A percentile compares a stretch with the other conserved stretches of the same genome.
Conservation (phyloP, 192 early-diverging fungal species). For the Lobulomyces angularis region DNA sequence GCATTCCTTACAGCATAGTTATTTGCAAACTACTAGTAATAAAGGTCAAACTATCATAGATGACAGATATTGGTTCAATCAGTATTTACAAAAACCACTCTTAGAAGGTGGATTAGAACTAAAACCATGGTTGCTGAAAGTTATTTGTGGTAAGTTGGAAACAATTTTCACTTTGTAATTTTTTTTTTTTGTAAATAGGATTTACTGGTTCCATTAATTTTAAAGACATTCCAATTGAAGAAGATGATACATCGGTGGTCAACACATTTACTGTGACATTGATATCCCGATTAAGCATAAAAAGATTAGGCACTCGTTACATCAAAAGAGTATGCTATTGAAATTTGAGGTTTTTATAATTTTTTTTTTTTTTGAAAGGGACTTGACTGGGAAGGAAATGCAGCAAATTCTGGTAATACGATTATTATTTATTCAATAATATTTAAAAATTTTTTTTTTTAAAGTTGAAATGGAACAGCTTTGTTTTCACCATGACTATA, state of each 20-base stretch:
- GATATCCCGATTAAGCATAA: constrained; percentile 30
- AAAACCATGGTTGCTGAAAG: constrained; percentile 8
- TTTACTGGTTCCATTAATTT: constrained; percentile 35
- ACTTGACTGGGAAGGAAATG: constrained; percentile 35
- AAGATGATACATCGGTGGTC: not conserved
- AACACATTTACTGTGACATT: constrained; percentile 28
- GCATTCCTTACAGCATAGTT: constrained; percentile 42
- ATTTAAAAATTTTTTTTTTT: too few relatives aligned
- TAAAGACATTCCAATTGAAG: constrained; percentile 5
- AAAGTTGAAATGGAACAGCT: constrained; percentile 52
- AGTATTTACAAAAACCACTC: constrained; percentile 18
- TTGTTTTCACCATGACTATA: constrained; percentile 35
- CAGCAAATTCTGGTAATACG: too few relatives aligned
- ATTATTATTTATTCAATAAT: too few relatives aligned
- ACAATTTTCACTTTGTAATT: too few relatives aligned
- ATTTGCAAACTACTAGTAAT: constrained; percentile 6
- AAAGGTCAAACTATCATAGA: too few relatives aligned
- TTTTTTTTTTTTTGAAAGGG: too few relatives aligned
- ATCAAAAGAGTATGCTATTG: too few relatives aligned
- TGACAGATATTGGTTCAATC: constrained; percentile 43
- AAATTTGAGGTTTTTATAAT: too few relatives aligned
- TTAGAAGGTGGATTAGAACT: constrained; percentile 7
- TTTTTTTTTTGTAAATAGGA: too few relatives aligned
- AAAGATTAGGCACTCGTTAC: constrained; percentile 37
- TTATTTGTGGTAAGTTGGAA: constrained; percentile 26